Base-by-base conservation (phyloP, 1,139 yeast species). In the Eremothecium cymbalariae region DNA sequence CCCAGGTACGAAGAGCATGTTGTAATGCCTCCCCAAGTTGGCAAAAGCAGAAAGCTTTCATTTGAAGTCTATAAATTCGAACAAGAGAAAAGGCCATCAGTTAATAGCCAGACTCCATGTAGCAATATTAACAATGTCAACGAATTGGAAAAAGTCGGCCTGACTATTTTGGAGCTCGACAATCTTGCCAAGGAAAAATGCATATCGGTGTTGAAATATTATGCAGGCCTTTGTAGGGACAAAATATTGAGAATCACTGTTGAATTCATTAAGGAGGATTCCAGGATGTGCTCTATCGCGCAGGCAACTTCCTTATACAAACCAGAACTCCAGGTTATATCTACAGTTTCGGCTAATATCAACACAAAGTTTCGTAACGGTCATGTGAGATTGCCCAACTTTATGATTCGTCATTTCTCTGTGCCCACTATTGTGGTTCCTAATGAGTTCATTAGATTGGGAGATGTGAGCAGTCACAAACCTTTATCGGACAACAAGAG, bases 301-400 rank as follows among this genome's bases (percentile, higher is more conserved):
- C 72, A 70, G 36, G 69, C 72, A 60, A 63, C 70, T 36, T 62
- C 64, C 32, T 55, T 75, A 20, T 74, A 74, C 50, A 71, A 67
- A 45, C 82, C 84, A 9, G 71, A 70, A 43, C 56, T 74, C 42
- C 71, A 73, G 23, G 44, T 71, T 2, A 45, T 64, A 3, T 57
- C 64, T 14, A 56, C 63, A 2, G 57, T 61, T n/a, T 51, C 60
- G 18, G 51, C 63, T 3, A 60, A 53, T 29, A 37, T 58, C 25
- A 57, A 51, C 31, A 45, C 58, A 8, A 55, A 50, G 31, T 51
- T 58, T 29, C 48, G 47, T 18, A 56, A 57, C 37, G 55, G 53
- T 4, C 46, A 51, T 18, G 50, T 57, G 4, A 63, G 59, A 38
- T 34, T 63, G 15, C 63, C 66, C 3, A 51, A 50, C 37, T 62